Base-by-base conservation (phyloP, 768 basidiomycete species). In the Dioszegia hungarica region DNA sequence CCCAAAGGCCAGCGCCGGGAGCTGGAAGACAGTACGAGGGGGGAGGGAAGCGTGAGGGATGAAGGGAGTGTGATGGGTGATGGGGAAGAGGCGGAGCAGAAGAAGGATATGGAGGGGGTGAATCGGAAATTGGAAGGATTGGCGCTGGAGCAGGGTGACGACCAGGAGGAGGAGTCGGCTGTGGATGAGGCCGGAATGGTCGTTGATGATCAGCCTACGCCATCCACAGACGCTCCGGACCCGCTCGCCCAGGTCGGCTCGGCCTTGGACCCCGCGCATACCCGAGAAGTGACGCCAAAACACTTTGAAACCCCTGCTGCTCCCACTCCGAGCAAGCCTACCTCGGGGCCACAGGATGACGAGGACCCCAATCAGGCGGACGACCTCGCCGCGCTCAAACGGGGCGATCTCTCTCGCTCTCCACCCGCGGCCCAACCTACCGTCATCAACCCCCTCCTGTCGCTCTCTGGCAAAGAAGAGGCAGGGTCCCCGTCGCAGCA, bases 1-100 rank as follows among this genome's bases (percentile, higher is more conserved):
- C 70, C 70, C 11, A 57, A 56, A 52, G 70, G 63, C 0, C 63
- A 61, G 10, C 36, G 50, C n/a, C 38, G 59, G 47, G 65, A 72
- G 19, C 45, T 72, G 11, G 65, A 61, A 17, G 45, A 28, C 27
- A 64, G 62, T 55, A 57, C 60, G 10, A 38, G 47, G 10, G 60
- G 60, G 2, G 66, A 68, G 22, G 60, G 59, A 5, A 60, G 62
- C 38, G 43, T 62, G 15, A 38, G 48, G 15, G 62, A 54, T 11
- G 61, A 55, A 19, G 60, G 54, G 15, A 49, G 46, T 43, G 54
- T 43, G 1, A 28, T 34, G 11, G 46, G 56, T 12, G 57, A 57
- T 34, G 56, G 27, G 20, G 56, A 47, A 34, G 19, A 14, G 22
- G 22, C 8, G 29, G 25, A 12, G 37, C 36, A 41, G 25, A 17